These are phyloP conservation scores for Lagenidium sp. DNA, from an alignment of 352 stramenopile genomes.

Conservation along the genomic window DNA sequence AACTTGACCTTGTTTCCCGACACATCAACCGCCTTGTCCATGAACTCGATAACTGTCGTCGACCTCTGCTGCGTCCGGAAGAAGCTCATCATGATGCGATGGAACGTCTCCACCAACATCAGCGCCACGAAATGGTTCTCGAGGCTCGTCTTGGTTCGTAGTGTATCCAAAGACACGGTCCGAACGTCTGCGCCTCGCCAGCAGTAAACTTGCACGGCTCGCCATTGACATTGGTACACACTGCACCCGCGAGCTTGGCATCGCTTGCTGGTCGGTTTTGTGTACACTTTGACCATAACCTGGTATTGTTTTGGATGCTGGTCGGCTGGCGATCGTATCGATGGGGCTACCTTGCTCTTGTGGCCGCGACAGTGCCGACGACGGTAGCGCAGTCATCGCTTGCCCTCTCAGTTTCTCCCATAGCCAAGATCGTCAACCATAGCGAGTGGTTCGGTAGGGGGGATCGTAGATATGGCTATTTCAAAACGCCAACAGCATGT, in stretches of 20 bases:
- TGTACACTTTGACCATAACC: too few species aligned
- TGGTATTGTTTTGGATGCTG: too few species aligned
- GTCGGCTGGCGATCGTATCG: too few species aligned
- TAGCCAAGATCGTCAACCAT: too few species aligned
- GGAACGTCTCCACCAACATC: neutral
- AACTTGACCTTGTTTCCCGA: neutral
- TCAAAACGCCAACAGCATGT: too few species aligned
- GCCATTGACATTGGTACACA: neutral
- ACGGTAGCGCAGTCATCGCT: too few species aligned
- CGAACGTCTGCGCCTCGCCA: neutral
- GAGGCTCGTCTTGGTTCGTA: neutral
- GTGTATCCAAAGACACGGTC: neutral
- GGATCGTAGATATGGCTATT: too few species aligned
- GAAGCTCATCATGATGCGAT: neutral
- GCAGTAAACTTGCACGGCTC: slow-evolving; percentile 1
- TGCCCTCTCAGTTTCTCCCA: too few species aligned
- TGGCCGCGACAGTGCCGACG: too few species aligned
- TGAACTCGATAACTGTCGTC: neutral
- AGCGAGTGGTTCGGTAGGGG: too few species aligned
- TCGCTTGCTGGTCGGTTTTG: neutral
- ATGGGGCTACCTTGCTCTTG: too few species aligned
- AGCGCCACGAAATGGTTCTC: neutral
- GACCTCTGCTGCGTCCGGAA: neutral
- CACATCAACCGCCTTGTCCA: neutral
- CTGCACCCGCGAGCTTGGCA: neutral